Base-by-base conservation (phyloP, 768 basidiomycete genomes). In the Boletales sp. region DNA sequence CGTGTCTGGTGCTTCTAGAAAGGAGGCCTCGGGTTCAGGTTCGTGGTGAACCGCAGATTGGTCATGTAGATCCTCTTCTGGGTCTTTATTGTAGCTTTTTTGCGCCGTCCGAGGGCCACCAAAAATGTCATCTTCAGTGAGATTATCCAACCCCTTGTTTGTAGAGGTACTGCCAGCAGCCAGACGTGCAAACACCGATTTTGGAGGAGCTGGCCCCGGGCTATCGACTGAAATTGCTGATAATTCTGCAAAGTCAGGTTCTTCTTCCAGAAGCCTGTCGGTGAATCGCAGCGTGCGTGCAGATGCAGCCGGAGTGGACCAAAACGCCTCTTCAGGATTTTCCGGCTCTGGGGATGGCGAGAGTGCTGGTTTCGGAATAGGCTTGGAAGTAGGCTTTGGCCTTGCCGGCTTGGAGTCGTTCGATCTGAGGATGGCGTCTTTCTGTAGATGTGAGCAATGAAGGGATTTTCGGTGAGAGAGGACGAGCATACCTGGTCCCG, bases 201-300 rank as follows among this genome's bases (percentile, higher is more conserved):
- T 59, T 15, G 65, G 61, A 48, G 66, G 65, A 7, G 57, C 62
- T 33, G 64, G 70, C 14, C 77, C 71, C 0, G 77, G 76, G 40
- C 69, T 78, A 13, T 68, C 62, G 30, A 84, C 82, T 4, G 74
- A 72, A 49, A 72, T 72, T 42, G 52, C 52, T 15, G 78, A 75
- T 14, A 79, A 57, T 55, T 82, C 75, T 0, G 68, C 76, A 30
- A 86, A 67, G 57, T 87, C 81, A 3, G 81, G 75, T 17, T 80
- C 70, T 56, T 88, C 86, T 54, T 87, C 78, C 61, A 82, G 69
- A 13, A 82, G 71, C 51, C 81, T 82, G 36, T 83, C 80, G 2
- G 77, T 76, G 54, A 89, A 87, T 45, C 77, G 79, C 13, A 88
- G 70, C 0, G 79, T 80, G 35, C 83, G 82, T 13, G 75, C 77